Percentiles rank a stretch among this genome's conserved stretches.
These are phyloP conservation scores for Fusarium buxicola DNA, from an alignment of 2,329 filamentous ascomycete genomes.

Conservation along the genomic window DNA sequence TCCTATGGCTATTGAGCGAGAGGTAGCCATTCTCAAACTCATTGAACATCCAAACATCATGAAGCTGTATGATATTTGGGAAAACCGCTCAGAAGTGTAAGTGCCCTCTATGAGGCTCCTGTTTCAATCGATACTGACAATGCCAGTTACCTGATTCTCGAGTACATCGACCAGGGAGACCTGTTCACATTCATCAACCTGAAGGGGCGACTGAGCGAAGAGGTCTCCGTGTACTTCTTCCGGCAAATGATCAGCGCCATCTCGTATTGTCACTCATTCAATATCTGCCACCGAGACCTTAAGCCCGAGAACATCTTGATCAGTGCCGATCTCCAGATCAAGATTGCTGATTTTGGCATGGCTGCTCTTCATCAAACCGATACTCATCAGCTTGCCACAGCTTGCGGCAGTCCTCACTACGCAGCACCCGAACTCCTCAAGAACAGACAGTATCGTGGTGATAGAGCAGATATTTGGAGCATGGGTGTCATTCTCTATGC, in stretches of 20 bases:
- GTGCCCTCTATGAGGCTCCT: slow-evolving; percentile 48
- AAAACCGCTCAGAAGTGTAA: slow-evolving; percentile 94
- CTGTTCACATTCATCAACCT: slow-evolving; percentile 87
- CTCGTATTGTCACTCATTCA: slow-evolving; percentile 92
- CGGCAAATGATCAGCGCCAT: slow-evolving; percentile 93
- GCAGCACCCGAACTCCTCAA: slow-evolving; percentile 92
- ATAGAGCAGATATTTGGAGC: slow-evolving; percentile 94
- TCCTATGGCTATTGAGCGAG: slow-evolving; percentile 89
- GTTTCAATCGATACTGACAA: slow-evolving; percentile 17
- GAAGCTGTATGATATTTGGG: slow-evolving; percentile 96
- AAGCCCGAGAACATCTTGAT: slow-evolving; percentile 98
- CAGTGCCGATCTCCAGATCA: slow-evolving; percentile 80
- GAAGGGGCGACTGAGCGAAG: slow-evolving; percentile 79
- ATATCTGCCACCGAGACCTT: slow-evolving; percentile 94
- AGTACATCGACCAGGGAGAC: slow-evolving; percentile 84
- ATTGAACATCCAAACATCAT: slow-evolving; percentile 96
- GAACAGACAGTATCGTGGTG: slow-evolving; percentile 81
- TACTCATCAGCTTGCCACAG: slow-evolving; percentile 83
- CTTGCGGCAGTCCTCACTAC: slow-evolving; percentile 97
- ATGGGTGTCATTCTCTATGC: slow-evolving; percentile 91
- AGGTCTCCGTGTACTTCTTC: slow-evolving; percentile 85
- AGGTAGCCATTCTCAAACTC: slow-evolving; percentile 97
- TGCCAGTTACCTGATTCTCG: slow-evolving; percentile 88
- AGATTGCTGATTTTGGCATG: slow-evolving; percentile 98
- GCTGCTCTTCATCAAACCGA: slow-evolving; percentile 87